Conservation (phyloP, 805 yeast genomes). For the Candida piceae region DNA sequence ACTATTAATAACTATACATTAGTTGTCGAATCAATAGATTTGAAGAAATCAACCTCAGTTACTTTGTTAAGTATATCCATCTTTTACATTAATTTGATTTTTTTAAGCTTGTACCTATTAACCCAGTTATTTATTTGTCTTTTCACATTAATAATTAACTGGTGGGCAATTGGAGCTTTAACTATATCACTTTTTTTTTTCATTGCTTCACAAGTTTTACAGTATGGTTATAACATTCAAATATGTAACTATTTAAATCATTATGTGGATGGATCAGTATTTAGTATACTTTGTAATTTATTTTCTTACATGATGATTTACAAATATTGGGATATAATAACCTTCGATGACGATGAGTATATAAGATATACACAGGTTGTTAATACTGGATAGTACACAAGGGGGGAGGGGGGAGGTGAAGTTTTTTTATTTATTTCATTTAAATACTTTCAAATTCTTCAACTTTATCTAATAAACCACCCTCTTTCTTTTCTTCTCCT, state of each 20-base stretch:
- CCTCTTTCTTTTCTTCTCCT: conserved; percentile 41
- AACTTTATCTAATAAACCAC: conserved; percentile 25
- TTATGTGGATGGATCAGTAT: conserved; percentile 85
- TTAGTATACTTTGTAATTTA: conserved; percentile 74
- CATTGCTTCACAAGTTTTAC: conserved; percentile 70
- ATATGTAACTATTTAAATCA: conserved; percentile 75
- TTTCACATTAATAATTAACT: conserved; percentile 56
- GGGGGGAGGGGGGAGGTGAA: too few relatives aligned
- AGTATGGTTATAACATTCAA: conserved; percentile 59
- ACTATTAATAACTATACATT: conserved; percentile 60
- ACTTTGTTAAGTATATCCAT: conserved; percentile 64
- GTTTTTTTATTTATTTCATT: background rate
- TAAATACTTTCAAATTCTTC: conserved; percentile 22
- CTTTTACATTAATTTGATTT: conserved; percentile 66
- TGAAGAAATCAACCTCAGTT: conserved; percentile 32
- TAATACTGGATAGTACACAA: conserved; percentile 3
- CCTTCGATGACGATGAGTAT: conserved; percentile 91
- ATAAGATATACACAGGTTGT: conserved; percentile 29
- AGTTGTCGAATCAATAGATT: conserved; percentile 56
- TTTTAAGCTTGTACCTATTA: conserved; percentile 55
- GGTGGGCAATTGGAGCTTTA: conserved; percentile 91
- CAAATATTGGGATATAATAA: conserved; percentile 94
- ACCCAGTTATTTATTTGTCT: conserved; percentile 67
- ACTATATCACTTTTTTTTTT: conserved; percentile 67
- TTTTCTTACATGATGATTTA: conserved; percentile 91